Base-by-base conservation (phyloP, 2,329 filamentous ascomycete genomes). In the Alternaria gansuensis region DNA sequence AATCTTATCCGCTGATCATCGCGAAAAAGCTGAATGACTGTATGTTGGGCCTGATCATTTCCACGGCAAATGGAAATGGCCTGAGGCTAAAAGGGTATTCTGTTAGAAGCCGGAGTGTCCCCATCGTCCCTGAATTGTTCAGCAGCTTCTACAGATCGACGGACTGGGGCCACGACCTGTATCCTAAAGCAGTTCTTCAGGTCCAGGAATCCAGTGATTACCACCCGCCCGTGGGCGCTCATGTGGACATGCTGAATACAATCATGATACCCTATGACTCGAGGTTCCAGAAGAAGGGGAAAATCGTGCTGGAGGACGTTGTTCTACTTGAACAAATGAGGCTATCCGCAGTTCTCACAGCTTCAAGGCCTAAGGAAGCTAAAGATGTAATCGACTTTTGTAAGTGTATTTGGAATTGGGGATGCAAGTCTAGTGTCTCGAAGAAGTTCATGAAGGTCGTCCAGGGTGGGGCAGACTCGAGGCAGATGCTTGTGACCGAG, bases 1-100 rank as follows among this genome's bases (percentile, higher is more conserved):
- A 53, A 9, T 3, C 10, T 1, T 53, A 44, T n/a, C 50, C 39
- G 1, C 10, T 44, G 5, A 21, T 53, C 14, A 28, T 53, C 3
- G 29, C 28, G 10, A 14, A 28, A 4, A 53, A 23, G 50, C 14
- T 45, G 13, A n/a, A 31, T 0, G 50, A 53, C 9, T 28, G 31
- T 5, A 53, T 53, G 50, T 2, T 53, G 4, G 50, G 39, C 3
- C 39, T 53, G 3, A 14, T 44, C 3, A 53, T 53, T 3, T 36
- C 28, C 5, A 44, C 50, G 1, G 29, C 50, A 1, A 39, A 39
- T 1, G 50, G 17, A 11, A 26, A 29, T 3, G 50, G 39, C 3
- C 7, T 53, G 4, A 17, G 9, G 2, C 9, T 3, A 2, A 44
- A 44, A 7, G 5, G n/a, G 1, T 1, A 9, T 21, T 21, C 41